Evolutionary conservation across 768 basidiomycete genomes (phyloP).

Genomic region (Tubosaeta sp.): DNA sequence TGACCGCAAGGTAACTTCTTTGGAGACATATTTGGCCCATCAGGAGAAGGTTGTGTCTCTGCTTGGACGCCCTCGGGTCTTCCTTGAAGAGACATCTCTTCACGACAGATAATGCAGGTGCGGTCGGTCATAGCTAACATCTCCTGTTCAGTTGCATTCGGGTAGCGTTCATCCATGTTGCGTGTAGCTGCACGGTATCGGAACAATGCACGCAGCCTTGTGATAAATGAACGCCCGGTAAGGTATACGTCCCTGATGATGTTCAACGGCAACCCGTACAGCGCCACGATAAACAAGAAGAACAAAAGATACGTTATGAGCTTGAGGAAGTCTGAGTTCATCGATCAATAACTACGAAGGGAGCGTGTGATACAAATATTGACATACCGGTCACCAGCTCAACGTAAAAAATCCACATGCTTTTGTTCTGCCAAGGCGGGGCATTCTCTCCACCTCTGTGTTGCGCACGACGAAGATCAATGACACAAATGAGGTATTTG

Average conservation of each 20-base stretch:
- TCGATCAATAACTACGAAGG: constrained; percentile 7
- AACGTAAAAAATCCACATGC: constrained; percentile 95
- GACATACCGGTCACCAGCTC: constrained; percentile 82
- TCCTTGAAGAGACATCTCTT: constrained; percentile 72
- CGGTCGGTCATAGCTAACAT: constrained; percentile 76
- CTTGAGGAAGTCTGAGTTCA: constrained; percentile 79
- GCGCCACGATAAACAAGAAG: constrained; percentile 90
- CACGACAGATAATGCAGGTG: constrained; percentile 97
- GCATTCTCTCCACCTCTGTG: constrained; percentile 77
- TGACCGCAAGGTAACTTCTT: constrained; percentile 97
- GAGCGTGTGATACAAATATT: not conserved
- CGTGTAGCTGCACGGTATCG: constrained; percentile 92
- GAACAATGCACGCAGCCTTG: constrained; percentile 80
- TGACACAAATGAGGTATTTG: constrained; percentile 77
- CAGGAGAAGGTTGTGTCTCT: constrained; percentile 28
- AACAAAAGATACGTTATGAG: constrained; percentile 88
- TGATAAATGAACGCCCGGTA: constrained; percentile 88
- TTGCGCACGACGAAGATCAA: constrained; percentile 79
- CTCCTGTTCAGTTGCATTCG: constrained; percentile 86
- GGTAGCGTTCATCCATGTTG: constrained; percentile 95
- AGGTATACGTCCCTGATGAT: constrained; percentile 97
- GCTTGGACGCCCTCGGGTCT: constrained; percentile 21
- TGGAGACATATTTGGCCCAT: constrained; percentile 91
- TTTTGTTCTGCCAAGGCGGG: constrained; percentile 96
- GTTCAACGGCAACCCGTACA: constrained; percentile 93